Evolutionary conservation across 257 asterid genomes (phyloP).

Genomic region (Solanum arcanum): DNA sequence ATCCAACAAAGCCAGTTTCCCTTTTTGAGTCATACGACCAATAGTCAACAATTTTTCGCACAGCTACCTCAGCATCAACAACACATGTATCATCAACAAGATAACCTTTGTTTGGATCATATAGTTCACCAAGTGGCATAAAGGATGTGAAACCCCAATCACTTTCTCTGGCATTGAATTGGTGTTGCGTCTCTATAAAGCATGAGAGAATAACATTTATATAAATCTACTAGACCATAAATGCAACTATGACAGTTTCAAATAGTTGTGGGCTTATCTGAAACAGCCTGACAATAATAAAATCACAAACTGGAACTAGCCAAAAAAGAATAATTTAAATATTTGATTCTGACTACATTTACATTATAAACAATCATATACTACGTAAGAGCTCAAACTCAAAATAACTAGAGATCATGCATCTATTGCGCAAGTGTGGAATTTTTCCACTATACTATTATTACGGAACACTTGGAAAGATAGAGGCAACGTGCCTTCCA

Average conservation of each 20-base stretch:
- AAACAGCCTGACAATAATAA: neutral
- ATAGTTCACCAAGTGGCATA: slow-evolving; percentile 87
- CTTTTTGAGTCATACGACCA: slow-evolving; percentile 93
- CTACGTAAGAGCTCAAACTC: neutral
- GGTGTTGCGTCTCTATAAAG: slow-evolving; percentile 81
- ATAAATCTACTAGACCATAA: neutral
- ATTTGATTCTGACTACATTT: neutral
- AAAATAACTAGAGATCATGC: neutral
- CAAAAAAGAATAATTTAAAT: neutral
- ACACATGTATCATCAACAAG: slow-evolving; percentile 66
- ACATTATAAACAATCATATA: neutral
- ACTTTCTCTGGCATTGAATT: slow-evolving; percentile 87
- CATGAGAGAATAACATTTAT: neutral
- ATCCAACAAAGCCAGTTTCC: slow-evolving; percentile 94
- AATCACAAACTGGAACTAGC: neutral
- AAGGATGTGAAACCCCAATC: slow-evolving; percentile 98
- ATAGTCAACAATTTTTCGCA: slow-evolving; percentile 83
- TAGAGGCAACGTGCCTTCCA: neutral
- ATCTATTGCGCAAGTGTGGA: neutral
- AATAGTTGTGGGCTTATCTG: neutral
- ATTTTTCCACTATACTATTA: neutral
- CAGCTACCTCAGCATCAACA: slow-evolving; percentile 92
- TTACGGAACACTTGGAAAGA: neutral
- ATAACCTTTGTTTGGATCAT: slow-evolving; percentile 83
- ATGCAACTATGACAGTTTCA: neutral